These are phyloP conservation scores for Coemansia sp. DNA, from an alignment of 192 early-diverging fungal species.

Conservation along the genomic window DNA sequence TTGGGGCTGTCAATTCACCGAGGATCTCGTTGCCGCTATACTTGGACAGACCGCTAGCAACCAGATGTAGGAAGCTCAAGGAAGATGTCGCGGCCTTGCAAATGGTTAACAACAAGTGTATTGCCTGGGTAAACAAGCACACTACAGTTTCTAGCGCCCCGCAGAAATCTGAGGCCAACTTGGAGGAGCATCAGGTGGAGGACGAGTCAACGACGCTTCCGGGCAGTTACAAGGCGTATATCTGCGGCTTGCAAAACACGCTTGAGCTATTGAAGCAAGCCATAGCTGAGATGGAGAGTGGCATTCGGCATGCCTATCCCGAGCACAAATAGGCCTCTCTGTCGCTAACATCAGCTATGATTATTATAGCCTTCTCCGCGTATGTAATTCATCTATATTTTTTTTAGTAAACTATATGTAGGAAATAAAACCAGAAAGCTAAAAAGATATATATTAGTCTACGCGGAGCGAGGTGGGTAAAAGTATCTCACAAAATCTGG, in stretches of 20 bases:
- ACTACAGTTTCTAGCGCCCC: too few relatives aligned
- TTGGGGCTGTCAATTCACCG: background rate
- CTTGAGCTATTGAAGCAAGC: conserved; percentile 1
- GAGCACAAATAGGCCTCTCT: background rate
- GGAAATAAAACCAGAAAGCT: background rate
- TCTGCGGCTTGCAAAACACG: background rate
- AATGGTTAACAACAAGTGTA: background rate
- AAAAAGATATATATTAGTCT: background rate
- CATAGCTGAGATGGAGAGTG: background rate
- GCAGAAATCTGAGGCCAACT: too few relatives aligned
- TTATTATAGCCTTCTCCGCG: background rate
- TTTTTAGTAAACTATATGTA: background rate
- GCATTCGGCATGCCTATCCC: background rate
- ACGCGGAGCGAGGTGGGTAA: background rate
- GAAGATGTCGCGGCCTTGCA: background rate
- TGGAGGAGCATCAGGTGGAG: too few relatives aligned
- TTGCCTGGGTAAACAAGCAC: background rate
- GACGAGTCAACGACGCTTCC: background rate
- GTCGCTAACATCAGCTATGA: too few relatives aligned
- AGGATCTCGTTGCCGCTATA: conserved; percentile 1
- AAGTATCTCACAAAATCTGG: background rate
- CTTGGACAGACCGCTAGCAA: background rate
- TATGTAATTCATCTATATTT: background rate
- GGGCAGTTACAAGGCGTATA: background rate
- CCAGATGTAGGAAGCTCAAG: background rate